Evolutionary conservation across 2,329 filamentous ascomycete genomes (phyloP).

Genomic region (Penicillium sp.): DNA sequence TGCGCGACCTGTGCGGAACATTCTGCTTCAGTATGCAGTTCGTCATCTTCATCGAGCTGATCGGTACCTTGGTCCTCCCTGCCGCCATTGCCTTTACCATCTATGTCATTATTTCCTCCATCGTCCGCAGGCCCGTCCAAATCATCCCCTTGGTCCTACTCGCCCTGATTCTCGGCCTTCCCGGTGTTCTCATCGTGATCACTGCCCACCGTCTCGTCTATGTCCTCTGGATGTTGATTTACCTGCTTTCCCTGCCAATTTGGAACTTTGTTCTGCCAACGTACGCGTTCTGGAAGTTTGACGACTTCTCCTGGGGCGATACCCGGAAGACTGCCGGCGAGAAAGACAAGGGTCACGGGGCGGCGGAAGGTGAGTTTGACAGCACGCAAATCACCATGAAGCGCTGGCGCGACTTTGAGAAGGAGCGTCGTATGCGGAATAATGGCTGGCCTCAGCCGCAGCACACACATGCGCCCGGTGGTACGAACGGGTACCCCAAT

Average conservation of each 20-base stretch:
- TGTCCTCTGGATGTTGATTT: slow-evolving; percentile 95
- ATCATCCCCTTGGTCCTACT: slow-evolving; percentile 89
- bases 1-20: slow-evolving; percentile 93
- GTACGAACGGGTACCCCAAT: slow-evolving; percentile 33
- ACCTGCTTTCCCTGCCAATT: slow-evolving; percentile 86
- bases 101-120: slow-evolving; percentile 89
- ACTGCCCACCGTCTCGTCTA: slow-evolving; percentile 94
- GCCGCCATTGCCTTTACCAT: slow-evolving; percentile 97
- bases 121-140: slow-evolving; percentile 74
- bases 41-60: slow-evolving; percentile 90
- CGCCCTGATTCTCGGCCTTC: slow-evolving; percentile 88
- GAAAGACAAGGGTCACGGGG: slow-evolving; percentile 79
- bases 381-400: slow-evolving; percentile 99
- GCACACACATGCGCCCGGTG: slow-evolving; percentile 15
- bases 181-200: slow-evolving; percentile 85
- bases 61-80: slow-evolving; percentile 91
- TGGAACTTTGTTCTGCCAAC: slow-evolving; percentile 97
- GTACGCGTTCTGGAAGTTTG: slow-evolving; percentile 99
- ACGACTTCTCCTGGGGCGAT: slow-evolving; percentile 99
- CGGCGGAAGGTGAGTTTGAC: slow-evolving; percentile 94
- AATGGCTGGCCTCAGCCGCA: slow-evolving; percentile 33
- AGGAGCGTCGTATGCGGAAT: slow-evolving; percentile 48
- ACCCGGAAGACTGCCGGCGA: slow-evolving; percentile 94
- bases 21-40: slow-evolving; percentile 99
- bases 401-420: slow-evolving; percentile 95